Conservation (phyloP, 1,284 basidiomycete genomes). For the Ceratobasidium theobromae region DNA sequence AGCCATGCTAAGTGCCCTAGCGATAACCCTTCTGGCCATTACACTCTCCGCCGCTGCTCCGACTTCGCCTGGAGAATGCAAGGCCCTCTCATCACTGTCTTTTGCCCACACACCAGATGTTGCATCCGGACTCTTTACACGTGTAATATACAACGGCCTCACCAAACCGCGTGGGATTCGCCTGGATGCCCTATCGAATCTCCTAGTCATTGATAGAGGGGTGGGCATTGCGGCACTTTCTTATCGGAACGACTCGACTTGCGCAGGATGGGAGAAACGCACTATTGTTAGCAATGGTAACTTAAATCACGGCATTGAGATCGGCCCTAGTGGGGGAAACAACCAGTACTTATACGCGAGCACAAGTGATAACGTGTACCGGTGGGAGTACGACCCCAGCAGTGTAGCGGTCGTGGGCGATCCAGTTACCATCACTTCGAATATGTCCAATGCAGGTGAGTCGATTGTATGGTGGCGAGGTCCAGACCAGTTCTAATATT, state of each 20-base stretch:
- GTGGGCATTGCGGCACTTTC: constrained; percentile 47
- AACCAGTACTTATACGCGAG: constrained; percentile 37
- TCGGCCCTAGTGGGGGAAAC: constrained; percentile 40
- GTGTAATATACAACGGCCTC: constrained; percentile 46
- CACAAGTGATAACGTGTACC: constrained; percentile 13
- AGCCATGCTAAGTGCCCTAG: not conserved
- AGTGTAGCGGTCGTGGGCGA: constrained; percentile 33
- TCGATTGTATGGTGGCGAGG: constrained; percentile 40
- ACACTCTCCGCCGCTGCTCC: not conserved
- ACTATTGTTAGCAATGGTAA: constrained; percentile 44
- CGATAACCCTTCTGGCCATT: not conserved
- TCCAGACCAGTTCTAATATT: constrained; percentile 36
- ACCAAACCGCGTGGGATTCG: constrained; percentile 47
- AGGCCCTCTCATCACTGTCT: constrained; percentile 3
- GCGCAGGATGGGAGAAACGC: constrained; percentile 45
- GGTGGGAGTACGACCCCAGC: constrained; percentile 20
- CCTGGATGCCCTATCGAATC: constrained; percentile 44
- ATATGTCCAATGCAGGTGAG: constrained; percentile 43
- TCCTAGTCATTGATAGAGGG: constrained; percentile 50
- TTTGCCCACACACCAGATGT: constrained; percentile 34
- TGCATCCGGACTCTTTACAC: constrained; percentile 43
- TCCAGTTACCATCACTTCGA: constrained; percentile 40
- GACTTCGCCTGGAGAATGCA: constrained; percentile 26
- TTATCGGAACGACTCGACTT: constrained; percentile 30
- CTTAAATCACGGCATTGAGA: constrained; percentile 50